Evolutionary conservation across 345 rosid genomes (phyloP).

Genomic region (Cardiospermum halicacabum): DNA sequence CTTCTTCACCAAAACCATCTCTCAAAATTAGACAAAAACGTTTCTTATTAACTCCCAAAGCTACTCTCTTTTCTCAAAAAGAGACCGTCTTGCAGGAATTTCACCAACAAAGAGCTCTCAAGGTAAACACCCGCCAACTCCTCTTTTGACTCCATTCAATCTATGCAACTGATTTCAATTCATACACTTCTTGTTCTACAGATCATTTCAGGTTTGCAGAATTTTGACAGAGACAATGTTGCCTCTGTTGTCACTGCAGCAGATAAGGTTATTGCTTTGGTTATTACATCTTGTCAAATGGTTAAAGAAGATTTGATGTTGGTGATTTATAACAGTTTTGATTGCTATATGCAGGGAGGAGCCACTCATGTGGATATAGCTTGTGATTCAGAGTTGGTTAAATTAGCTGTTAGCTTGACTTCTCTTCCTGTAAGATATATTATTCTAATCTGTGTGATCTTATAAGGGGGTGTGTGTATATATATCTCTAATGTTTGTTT

Average conservation of each 20-base stretch:
- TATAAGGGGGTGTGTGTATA: no score
- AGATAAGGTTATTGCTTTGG: conserved; percentile 42
- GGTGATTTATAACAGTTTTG: not conserved
- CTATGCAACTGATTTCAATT: no score
- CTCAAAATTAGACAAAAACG: conserved; percentile 13
- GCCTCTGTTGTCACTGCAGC: conserved; percentile 59
- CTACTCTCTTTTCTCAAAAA: conserved; percentile 38
- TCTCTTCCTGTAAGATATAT: conserved; percentile 61
- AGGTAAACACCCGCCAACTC: conserved; percentile 20
- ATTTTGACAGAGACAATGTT: conserved; percentile 47
- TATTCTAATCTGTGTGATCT: no score
- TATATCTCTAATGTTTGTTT: no score
- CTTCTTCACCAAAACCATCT: conserved; percentile 27
- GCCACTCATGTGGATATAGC: conserved; percentile 71
- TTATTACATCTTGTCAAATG: no score
- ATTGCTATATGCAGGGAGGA: conserved; percentile 41
- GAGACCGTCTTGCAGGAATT: conserved; percentile 36
- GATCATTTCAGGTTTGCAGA: conserved; percentile 57
- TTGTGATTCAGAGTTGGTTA: conserved; percentile 59
- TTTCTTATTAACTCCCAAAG: conserved; percentile 23
- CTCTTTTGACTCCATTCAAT: no score
- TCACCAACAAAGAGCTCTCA: conserved; percentile 47
- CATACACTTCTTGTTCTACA: conserved; percentile 4
- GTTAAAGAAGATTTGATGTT: not conserved
- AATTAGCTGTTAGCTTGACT: conserved; percentile 47